A percentile compares a stretch with the other conserved stretches of the same genome.
These are phyloP conservation scores for Graphium sp. DNA, from an alignment of 2,329 filamentous ascomycete genomes.

Conservation along the genomic window DNA sequence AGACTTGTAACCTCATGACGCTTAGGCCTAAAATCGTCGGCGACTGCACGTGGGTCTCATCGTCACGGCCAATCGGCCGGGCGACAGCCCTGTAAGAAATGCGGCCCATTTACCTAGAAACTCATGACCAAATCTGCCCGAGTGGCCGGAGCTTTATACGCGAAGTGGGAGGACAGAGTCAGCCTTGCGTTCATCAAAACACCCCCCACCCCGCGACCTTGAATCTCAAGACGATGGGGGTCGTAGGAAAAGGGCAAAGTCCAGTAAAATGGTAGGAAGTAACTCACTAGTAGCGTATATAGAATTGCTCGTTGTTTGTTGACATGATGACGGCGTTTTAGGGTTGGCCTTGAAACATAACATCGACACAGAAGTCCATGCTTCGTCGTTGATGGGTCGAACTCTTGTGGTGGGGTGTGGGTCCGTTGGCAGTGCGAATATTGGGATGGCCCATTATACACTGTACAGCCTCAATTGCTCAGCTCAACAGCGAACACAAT, in stretches of 20 bases:
- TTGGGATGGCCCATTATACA: no score
- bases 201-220: no score
- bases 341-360: background rate
- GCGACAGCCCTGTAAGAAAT: background rate
- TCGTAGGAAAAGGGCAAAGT: background rate
- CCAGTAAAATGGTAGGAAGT: constrained; percentile 1
- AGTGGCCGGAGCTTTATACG: constrained; percentile 70
- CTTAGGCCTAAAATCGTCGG: background rate
- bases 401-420: no score
- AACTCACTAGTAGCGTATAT: constrained; percentile 90
- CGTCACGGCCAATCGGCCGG: no score
- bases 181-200: no score
- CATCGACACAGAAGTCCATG: no score
- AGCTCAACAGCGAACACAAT: no score
- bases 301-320: constrained; percentile 65
- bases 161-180: constrained; percentile 6
- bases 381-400: no score
- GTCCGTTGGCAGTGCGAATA: no score
- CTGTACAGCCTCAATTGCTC: no score
- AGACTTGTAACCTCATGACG: background rate
- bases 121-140: constrained; percentile 93
- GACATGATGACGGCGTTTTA: constrained; percentile 33
- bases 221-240: background rate
- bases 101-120: constrained; percentile 56
- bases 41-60: no score